Base-by-base conservation (phyloP, 805 yeast genomes). In the Starmerella sp. region DNA sequence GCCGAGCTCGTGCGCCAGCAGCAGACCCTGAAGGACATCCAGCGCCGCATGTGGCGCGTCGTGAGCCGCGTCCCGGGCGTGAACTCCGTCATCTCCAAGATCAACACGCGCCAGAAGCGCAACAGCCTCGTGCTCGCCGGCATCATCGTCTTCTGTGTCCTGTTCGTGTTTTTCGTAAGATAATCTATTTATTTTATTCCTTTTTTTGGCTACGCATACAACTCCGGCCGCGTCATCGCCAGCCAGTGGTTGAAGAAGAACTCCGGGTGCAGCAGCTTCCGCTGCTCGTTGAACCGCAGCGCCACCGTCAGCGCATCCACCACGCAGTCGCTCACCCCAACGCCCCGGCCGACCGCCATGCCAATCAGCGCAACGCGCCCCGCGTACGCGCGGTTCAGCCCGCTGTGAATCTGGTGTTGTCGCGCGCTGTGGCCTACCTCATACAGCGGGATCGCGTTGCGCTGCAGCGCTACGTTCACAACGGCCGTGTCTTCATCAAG, bases 291-390 rank as follows among this genome's bases (percentile, higher is more conserved):
- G 61, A 69, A 66, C 39, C 69, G 57, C n/a, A 67, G 60, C 5
- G 90, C 93, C 54, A 75, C 78, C 49, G 75, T 76, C 53, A 84
- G 74, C 3, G 84, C 78, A 63, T 82, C 80, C 35, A 78, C 67
- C 0, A 87, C 83, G 59, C 90, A 84, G 69, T 90, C 96, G 1
- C 96, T 95, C 2, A 90, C 90, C 0, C 96, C 96, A 8, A 87
- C 81, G 1, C 95, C 91, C 45, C 77, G 79, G 8, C 88, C 85
- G 60, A 85, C 80, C 2, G 81, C 75, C 81, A 86, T 87, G 0
- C 97, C 97, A 17, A 93, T 89, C 2, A 85, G 63, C 0, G 80
- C 76, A 13, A 83, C 63, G 42, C 70, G 70, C 37, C 75, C 71
- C 1, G 66, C 59, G 61, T 73, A 78, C 14, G 69, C 68, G 0